Conservation (phyloP, 352 stramenopile species). For the Pythium oligandrum region DNA sequence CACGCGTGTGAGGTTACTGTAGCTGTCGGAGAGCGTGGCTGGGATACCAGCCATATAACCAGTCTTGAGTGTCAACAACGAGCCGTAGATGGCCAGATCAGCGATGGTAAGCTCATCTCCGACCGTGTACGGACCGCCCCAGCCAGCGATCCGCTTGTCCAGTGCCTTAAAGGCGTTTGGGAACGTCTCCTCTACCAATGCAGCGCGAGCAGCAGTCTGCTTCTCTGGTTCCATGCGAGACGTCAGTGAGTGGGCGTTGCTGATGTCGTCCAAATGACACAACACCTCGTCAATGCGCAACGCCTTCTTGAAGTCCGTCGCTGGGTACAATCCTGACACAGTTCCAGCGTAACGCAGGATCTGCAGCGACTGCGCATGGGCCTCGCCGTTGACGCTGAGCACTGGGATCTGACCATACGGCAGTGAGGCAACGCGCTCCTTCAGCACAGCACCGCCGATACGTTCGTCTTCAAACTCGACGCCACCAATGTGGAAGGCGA, state of each 20-base stretch:
- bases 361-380: slow-evolving; percentile 41
- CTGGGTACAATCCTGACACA: slow-evolving; percentile 25
- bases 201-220: slow-evolving; percentile 8
- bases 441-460: slow-evolving; percentile 27
- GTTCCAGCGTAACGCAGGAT: slow-evolving; percentile 33
- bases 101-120: slow-evolving; percentile 20
- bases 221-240: slow-evolving; percentile 13
- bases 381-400: slow-evolving; percentile 22
- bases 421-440: slow-evolving; percentile 17
- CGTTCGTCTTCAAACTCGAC: slow-evolving; percentile 57
- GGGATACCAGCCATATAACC: slow-evolving; percentile 21
- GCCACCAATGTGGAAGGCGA: slow-evolving; percentile 50
- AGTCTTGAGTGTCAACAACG: slow-evolving; percentile 18
- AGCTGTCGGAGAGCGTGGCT: slow-evolving; percentile 16
- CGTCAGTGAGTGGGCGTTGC: slow-evolving; percentile 13
- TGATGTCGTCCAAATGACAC: slow-evolving; percentile 13
- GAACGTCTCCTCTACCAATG: slow-evolving; percentile 7
- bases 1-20: slow-evolving; percentile 20
- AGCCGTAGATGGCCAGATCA: slow-evolving; percentile 26
- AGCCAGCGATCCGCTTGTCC: slow-evolving; percentile 12
- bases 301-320: slow-evolving; percentile 17
- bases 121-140: slow-evolving; percentile 13
- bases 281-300: slow-evolving; percentile 25
- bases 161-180: slow-evolving; percentile 4
- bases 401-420: slow-evolving; percentile 33